Conservation (phyloP, 73 alveolate genomes). For the Tetrahymena malaccensis region DNA sequence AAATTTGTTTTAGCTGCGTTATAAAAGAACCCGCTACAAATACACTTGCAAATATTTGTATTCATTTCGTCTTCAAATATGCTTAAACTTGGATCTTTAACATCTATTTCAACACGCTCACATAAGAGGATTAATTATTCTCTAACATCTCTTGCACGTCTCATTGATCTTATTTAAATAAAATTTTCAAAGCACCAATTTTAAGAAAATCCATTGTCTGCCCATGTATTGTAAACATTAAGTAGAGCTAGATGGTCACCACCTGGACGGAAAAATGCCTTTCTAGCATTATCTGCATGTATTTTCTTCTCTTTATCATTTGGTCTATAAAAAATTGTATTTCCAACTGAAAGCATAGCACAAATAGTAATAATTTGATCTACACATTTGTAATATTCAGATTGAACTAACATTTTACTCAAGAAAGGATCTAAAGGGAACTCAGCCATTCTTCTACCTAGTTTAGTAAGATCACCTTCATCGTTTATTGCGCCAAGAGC, state of each 20-base stretch:
- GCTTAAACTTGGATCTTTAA: constrained; percentile 50
- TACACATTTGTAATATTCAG: constrained; percentile 91
- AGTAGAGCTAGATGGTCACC: constrained; percentile 99
- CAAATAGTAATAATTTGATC: constrained; percentile 91
- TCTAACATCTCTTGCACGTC: constrained; percentile 97
- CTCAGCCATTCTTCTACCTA: constrained; percentile 99
- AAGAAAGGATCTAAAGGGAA: constrained; percentile 98
- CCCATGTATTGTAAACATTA: constrained; percentile 96
- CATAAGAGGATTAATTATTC: constrained; percentile 92
- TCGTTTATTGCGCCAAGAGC: constrained; percentile 99
- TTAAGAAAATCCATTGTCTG: constrained; percentile 86
- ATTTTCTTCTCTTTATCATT: constrained; percentile 63
- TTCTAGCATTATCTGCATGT: constrained; percentile 96
- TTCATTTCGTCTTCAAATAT: constrained; percentile 7
- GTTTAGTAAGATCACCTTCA: constrained; percentile 97
- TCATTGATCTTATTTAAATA: constrained; percentile 93
- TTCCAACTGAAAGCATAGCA: constrained; percentile 97
- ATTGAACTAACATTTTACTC: constrained; percentile 72
- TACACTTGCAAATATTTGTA: constrained; percentile 23
- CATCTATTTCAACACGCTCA: constrained; percentile 90
- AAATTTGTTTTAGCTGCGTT: constrained; percentile 91
- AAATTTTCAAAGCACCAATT: constrained; percentile 96
- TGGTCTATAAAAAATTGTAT: constrained; percentile 92
- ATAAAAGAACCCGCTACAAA: constrained; percentile 95
- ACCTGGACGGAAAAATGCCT: constrained; percentile 91